Base-by-base conservation (phyloP, 371 early-diverging fungal species). In the Apophysomyces variabilis region DNA sequence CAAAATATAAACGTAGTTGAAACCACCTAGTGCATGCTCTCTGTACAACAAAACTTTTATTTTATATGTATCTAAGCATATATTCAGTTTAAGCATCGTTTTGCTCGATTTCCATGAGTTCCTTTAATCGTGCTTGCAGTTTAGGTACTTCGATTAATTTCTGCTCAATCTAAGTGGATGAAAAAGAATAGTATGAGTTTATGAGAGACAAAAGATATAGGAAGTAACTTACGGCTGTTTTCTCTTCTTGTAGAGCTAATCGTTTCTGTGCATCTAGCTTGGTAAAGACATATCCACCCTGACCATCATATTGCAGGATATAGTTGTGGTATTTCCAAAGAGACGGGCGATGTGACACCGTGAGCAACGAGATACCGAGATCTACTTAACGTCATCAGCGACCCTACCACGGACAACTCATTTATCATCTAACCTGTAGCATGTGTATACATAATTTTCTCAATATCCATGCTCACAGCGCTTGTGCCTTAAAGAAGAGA, bases 381-480 rank as follows among this genome's bases (percentile, higher is more conserved):
- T 83, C 80, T 83, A 66, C 39, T 21, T 32, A 47, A 50, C 21
- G 21, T 50, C 50, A 50, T 26, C 26, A 50, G 5, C 21, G 9
- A 50, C 35, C 12, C 46, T 1, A 45, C 18, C 13, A 58, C 11
- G 16, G 38, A 16, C 14, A 54, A 9, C 35, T 44, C 26, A 2
- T 58, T 57, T 13, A 1, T 32, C 5, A 6, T 43, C 57, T 68
- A 79, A 83, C 86, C 80, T 60, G 90, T 90, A 41, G 95, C 94
- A 68, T 94, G 89, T 21, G 91, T 91, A 73, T 95, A 95, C 94
- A 95, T 94, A 66, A 92, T 89, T 73, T 87, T 84, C 72, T 96
- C 96, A 46, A 95, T 85, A 57, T 94, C 94, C 88, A 95, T 89
- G 74, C 92, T 90, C 37, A 95, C 95, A n/a, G 96, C 92, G 69